Conservation (phyloP, 1,284 basidiomycete species). For the Cystobasidium slooffiae region DNA sequence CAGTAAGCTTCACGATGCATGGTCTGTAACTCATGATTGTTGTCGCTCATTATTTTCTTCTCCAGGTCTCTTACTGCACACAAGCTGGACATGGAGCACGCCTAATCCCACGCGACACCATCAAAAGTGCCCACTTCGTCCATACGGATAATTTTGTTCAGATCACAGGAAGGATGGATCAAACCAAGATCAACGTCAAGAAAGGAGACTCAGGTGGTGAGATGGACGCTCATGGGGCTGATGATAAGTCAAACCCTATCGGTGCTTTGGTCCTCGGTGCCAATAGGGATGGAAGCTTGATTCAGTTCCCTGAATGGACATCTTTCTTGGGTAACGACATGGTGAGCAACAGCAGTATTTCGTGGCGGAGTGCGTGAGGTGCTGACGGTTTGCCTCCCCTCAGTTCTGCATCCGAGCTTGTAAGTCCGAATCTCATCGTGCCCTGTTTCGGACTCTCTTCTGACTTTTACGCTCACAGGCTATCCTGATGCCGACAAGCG, state of each 20-base stretch:
- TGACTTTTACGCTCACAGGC: neutral
- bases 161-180: constrained; percentile 58
- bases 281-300: constrained; percentile 43
- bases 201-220: constrained; percentile 60
- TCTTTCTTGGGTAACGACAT: constrained; percentile 38
- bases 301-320: constrained; percentile 54
- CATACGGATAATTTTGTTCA: constrained; percentile 59
- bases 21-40: too few relatives aligned
- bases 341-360: neutral
- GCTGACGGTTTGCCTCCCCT: neutral
- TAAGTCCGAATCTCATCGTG: constrained; percentile 21
- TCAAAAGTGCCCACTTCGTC: constrained; percentile 67
- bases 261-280: constrained; percentile 52
- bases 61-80: constrained; percentile 49
- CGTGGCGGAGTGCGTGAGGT: neutral
- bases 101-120: constrained; percentile 66
- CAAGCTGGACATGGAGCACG: constrained; percentile 69
- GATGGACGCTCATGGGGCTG: constrained; percentile 61
- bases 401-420: constrained; percentile 53
- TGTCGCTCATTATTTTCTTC: neutral
- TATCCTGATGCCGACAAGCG: constrained; percentile 26
- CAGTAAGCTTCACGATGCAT: neutral
- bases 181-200: constrained; percentile 59
- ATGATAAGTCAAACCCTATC: constrained; percentile 53
- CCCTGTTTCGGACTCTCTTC: neutral